Conservation (phyloP, 768 basidiomycete species). For the Mrakia frigida region DNA sequence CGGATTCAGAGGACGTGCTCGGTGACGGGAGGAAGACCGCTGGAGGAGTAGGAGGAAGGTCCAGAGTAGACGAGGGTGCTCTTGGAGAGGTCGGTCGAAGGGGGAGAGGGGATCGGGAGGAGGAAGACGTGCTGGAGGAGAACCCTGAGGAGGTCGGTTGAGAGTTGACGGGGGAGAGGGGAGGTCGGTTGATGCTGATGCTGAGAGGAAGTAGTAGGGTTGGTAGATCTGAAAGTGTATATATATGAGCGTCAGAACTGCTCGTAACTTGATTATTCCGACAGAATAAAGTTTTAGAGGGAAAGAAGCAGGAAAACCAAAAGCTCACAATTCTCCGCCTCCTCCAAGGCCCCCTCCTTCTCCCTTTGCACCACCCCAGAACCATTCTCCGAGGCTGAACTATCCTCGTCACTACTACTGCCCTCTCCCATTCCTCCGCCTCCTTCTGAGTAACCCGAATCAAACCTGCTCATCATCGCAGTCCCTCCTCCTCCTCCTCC, state of each 20-base stretch:
- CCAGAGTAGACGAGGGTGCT: neutral
- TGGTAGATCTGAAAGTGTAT: neutral
- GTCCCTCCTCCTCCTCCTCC: neutral
- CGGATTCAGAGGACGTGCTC: neutral
- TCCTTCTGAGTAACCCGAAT: neutral
- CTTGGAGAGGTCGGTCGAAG: neutral
- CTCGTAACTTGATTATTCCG: too few relatives aligned
- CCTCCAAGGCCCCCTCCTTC: too few relatives aligned
- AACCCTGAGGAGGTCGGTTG: neutral
- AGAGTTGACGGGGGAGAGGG: neutral
- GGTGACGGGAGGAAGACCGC: neutral
- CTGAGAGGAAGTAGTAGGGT: neutral
- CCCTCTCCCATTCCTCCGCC: neutral
- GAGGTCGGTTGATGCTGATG: neutral
- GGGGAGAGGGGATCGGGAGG: neutral
- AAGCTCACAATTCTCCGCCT: too few relatives aligned
- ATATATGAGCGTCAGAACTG: too few relatives aligned
- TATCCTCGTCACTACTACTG: neutral
- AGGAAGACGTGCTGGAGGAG: neutral
- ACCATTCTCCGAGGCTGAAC: neutral
- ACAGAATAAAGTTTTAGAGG: too few relatives aligned
- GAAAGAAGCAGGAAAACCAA: too few relatives aligned
- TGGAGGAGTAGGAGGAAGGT: neutral
- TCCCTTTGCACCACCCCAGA: too few relatives aligned
- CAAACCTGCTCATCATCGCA: neutral